Evolutionary conservation across 306 rosid species (phyloP).

Genomic region (Elaeagnus macrophylla): DNA sequence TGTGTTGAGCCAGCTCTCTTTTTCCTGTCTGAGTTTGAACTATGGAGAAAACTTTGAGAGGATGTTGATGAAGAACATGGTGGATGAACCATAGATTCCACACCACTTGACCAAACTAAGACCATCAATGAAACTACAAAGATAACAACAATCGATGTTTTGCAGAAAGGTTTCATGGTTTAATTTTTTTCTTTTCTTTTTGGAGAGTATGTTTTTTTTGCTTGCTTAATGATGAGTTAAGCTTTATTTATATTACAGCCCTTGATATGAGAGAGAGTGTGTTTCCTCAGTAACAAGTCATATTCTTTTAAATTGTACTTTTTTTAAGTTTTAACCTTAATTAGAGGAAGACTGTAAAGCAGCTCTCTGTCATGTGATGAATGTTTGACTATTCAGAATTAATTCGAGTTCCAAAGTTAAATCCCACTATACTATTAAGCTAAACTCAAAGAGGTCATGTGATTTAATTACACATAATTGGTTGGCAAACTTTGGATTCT

Average conservation of each 20-base stretch:
- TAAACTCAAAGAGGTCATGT: slow-evolving; percentile 33
- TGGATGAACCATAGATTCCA: slow-evolving; percentile 39
- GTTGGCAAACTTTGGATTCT: slow-evolving; percentile 74
- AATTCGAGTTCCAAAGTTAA: slow-evolving; percentile 62
- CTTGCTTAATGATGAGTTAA: too few relatives aligned
- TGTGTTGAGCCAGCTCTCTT: slow-evolving; percentile 16
- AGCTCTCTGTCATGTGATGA: slow-evolving; percentile 50
- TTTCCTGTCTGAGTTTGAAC: slow-evolving; percentile 8
- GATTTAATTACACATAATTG: slow-evolving; percentile 29
- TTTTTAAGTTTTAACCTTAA: too few relatives aligned
- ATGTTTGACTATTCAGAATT: slow-evolving; percentile 46
- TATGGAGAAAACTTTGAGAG: slow-evolving; percentile 12
- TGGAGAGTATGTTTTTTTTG: too few relatives aligned
- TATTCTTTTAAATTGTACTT: too few relatives aligned
- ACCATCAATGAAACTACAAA: slow-evolving; percentile 35
- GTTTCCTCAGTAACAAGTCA: too few relatives aligned
- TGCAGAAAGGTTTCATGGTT: slow-evolving; percentile 47
- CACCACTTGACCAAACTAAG: slow-evolving; percentile 20
- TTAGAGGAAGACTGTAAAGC: too few relatives aligned
- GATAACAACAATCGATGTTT: slow-evolving; percentile 32
- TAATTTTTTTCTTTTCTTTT: background rate
- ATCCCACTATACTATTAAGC: slow-evolving; percentile 23
- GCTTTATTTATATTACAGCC: too few relatives aligned
- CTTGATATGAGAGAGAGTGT: too few relatives aligned
- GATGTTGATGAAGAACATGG: slow-evolving; percentile 12